A percentile compares a stretch with the other conserved stretches of the same genome.
Conservation (phyloP, 129 eudicot species). For the Rutidosis leptorrhynchoides region DNA sequence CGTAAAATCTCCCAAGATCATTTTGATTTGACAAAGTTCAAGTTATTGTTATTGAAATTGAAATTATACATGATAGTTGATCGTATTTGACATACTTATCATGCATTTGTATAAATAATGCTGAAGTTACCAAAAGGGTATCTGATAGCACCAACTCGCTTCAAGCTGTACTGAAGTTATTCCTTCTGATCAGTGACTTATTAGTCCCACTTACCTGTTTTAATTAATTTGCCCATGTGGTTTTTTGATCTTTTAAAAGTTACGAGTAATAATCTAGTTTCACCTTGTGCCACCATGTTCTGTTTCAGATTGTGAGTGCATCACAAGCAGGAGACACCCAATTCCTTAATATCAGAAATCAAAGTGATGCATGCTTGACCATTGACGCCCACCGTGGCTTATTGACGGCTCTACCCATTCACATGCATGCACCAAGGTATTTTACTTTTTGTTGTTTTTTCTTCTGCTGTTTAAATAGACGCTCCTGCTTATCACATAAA, state of each 20-base stretch:
- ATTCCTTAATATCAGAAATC: slow-evolving; percentile 73
- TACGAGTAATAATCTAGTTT: too few species aligned
- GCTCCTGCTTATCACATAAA: too few species aligned
- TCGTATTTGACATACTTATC: background rate
- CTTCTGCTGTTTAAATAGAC: too few species aligned
- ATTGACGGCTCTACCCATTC: slow-evolving; percentile 88
- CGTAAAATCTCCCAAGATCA: background rate
- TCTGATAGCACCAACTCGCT: too few species aligned
- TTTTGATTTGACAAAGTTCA: background rate
- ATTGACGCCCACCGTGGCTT: slow-evolving; percentile 93
- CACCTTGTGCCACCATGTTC: background rate
- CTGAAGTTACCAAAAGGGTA: background rate
- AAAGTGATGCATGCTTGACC: slow-evolving; percentile 58
- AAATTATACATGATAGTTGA: background rate
- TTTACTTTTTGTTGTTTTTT: too few species aligned
- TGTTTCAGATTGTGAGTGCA: slow-evolving; percentile 81
- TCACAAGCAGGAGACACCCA: slow-evolving; percentile 94
- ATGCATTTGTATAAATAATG: background rate
- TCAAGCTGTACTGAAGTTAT: too few species aligned
- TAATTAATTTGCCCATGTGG: background rate
- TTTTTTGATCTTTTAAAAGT: background rate
- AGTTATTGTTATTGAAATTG: too few species aligned
- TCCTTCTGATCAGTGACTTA: too few species aligned
- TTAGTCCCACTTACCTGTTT: background rate
- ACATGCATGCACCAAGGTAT: slow-evolving; percentile 90